Evolutionary conservation across 805 yeast species (phyloP).

Genomic region (Pichia exigua): DNA sequence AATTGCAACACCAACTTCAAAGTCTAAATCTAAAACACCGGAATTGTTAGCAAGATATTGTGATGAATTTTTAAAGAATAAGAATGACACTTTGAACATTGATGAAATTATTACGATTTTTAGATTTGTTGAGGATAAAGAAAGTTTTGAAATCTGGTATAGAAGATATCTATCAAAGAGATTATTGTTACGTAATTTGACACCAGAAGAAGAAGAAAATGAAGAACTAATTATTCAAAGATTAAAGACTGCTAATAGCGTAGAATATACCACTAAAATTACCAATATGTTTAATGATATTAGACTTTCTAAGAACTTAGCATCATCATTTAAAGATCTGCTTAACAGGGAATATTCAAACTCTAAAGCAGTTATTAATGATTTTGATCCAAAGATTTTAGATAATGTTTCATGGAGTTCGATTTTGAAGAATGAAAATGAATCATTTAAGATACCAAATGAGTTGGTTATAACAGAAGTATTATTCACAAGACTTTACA

Average conservation of each 20-base stretch:
- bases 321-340: slow-evolving; percentile 28
- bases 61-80: slow-evolving; percentile 74
- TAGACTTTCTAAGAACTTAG: slow-evolving; percentile 72
- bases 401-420: slow-evolving; percentile 28
- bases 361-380: slow-evolving; percentile 18
- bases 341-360: slow-evolving; percentile 10
- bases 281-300: slow-evolving; percentile 96
- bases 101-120: slow-evolving; percentile 84
- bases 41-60: slow-evolving; percentile 86
- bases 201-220: slow-evolving; percentile 75
- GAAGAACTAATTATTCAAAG: slow-evolving; percentile 82
- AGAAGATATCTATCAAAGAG: slow-evolving; percentile 85
- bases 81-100: slow-evolving; percentile 67
- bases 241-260: slow-evolving; percentile 80
- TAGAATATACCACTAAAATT: slow-evolving; percentile 88
- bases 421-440: slow-evolving; percentile 23
- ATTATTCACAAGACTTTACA: slow-evolving; percentile 61
- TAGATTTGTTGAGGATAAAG: slow-evolving; percentile 86
- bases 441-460: slow-evolving; percentile 56
- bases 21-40: slow-evolving; percentile 71
- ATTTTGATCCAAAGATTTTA: slow-evolving; percentile 27
- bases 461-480: slow-evolving; percentile 59
- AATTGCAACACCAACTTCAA: slow-evolving; percentile 62
- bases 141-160: slow-evolving; percentile 89
- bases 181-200: slow-evolving; percentile 63